Percentiles rank a stretch among this genome's conserved stretches.
Evolutionary conservation across 192 early-diverging fungal genomes (phyloP).

Genomic region (Gonapodya sp.): DNA sequence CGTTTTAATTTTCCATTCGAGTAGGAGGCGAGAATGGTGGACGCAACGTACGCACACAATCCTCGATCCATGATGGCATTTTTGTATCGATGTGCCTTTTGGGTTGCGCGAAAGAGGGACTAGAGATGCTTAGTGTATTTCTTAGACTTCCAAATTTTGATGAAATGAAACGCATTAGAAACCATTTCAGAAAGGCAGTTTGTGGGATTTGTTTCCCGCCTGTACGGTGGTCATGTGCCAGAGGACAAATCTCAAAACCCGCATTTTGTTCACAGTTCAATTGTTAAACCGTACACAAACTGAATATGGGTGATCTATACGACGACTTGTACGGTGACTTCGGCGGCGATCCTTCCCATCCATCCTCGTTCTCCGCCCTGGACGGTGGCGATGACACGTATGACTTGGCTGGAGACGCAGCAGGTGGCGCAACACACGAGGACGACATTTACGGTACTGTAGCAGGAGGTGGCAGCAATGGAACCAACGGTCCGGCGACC

Average conservation of each 20-base stretch:
- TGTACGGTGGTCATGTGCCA: too few relatives aligned
- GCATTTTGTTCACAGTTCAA: too few relatives aligned
- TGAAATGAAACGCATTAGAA: too few relatives aligned
- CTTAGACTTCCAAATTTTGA: too few relatives aligned
- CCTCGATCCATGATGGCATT: constrained; percentile 20
- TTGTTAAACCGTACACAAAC: too few relatives aligned
- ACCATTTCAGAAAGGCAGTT: too few relatives aligned
- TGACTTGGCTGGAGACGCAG: not conserved
- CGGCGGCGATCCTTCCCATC: not conserved
- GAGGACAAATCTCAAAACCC: too few relatives aligned
- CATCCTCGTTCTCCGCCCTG: not conserved
- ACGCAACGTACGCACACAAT: constrained; percentile 17
- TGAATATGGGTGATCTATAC: not conserved
- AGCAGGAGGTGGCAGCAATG: not conserved
- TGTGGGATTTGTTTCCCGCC: too few relatives aligned
- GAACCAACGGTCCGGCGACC: not conserved
- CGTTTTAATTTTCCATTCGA: not conserved
- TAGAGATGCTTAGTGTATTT: too few relatives aligned
- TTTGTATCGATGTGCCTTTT: constrained; percentile 15
- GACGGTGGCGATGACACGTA: not conserved
- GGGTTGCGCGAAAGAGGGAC: constrained; percentile 15
- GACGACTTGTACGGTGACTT: not conserved
- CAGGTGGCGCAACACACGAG: not conserved
- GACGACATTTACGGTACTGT: not conserved
- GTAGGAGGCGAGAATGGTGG: constrained; percentile 4